Conservation (phyloP, 2,329 filamentous ascomycete species). For the Colletotrichum sp. region DNA sequence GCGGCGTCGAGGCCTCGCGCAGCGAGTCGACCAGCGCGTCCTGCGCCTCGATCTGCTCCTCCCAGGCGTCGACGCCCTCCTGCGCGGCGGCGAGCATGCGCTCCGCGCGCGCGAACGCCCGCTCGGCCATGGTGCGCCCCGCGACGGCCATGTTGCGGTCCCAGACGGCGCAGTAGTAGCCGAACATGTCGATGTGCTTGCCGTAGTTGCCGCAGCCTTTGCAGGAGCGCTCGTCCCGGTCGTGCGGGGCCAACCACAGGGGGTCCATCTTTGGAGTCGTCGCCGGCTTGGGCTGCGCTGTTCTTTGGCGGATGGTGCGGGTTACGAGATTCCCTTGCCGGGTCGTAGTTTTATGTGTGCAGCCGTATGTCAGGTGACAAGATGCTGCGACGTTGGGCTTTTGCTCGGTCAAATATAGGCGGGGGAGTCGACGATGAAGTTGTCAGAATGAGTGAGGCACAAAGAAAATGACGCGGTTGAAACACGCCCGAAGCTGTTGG, state of each 20-base stretch:
- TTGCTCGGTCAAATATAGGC: background rate
- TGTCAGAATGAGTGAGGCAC: background rate
- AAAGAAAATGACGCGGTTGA: background rate
- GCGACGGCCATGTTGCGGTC: background rate
- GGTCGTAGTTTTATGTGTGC: background rate
- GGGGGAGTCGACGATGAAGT: accelerated
- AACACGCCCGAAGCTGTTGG: background rate
- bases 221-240: background rate
- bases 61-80: background rate
- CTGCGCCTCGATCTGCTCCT: background rate
- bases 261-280: background rate
- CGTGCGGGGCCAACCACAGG: background rate
- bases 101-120: background rate
- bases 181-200: background rate
- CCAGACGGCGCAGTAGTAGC: background rate
- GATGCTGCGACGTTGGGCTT: too few relatives aligned
- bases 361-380: background rate
- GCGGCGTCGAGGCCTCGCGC: background rate
- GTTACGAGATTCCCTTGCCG: accelerated
- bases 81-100: background rate
- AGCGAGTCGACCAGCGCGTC: background rate
- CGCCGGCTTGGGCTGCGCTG: background rate
- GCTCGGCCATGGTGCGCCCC: background rate
- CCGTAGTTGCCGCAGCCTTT: background rate
- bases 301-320: background rate